phyloP scores from a whole-genome alignment of 2,329 filamentous ascomycete genomes.

The Colletotrichum chlorophyti region DNA sequence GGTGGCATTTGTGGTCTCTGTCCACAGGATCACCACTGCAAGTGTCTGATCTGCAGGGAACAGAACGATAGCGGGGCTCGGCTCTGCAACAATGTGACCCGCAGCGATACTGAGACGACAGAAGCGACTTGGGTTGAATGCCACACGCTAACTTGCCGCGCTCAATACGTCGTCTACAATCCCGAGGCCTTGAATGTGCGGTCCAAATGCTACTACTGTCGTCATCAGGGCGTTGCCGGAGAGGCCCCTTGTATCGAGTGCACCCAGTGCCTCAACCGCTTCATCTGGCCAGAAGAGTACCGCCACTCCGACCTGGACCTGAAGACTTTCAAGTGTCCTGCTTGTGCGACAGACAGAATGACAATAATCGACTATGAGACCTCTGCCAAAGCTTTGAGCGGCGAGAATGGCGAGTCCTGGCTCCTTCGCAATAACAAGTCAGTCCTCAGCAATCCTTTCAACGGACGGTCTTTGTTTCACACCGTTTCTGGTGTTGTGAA shows the following conservation, averaged over 20 bases:
- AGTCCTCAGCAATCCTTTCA: conserved; percentile 44
- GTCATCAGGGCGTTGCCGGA: conserved; percentile 31
- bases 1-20: conserved; percentile 51
- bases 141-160: conserved; percentile 46
- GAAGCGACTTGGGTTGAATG: conserved; percentile 56
- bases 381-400: conserved; percentile 42
- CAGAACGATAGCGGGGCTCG: conserved; percentile 33
- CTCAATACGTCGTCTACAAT: conserved; percentile 58
- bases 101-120: conserved; percentile 38
- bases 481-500: conserved; percentile 41
- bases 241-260: conserved; percentile 52
- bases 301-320: conserved; percentile 41
- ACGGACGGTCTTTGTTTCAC: conserved; percentile 47
- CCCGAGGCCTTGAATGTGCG: conserved; percentile 46
- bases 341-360: conserved; percentile 42
- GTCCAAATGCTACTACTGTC: conserved; percentile 57
- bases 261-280: conserved; percentile 48
- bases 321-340: conserved; percentile 46
- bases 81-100: conserved; percentile 37
- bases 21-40: conserved; percentile 29
- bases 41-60: conserved; percentile 31
- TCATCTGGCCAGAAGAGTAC: conserved; percentile 55
- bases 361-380: conserved; percentile 47
- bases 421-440: conserved; percentile 48
- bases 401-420: conserved; percentile 51